Conservation (phyloP, 257 asterid species). For the Fraxinus anomala region DNA sequence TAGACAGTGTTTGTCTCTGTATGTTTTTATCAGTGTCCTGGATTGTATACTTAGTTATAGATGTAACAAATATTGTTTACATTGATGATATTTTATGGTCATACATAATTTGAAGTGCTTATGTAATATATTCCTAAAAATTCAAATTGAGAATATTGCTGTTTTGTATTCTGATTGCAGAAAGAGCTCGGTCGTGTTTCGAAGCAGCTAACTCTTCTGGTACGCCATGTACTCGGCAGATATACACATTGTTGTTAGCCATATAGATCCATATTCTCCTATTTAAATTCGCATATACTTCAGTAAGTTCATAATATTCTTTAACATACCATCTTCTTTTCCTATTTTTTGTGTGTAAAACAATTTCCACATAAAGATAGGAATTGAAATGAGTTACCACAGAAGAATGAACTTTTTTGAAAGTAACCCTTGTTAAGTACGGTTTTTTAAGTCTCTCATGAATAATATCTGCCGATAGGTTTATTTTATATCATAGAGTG, state of each 20-base stretch:
- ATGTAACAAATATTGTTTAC: not conserved
- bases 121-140: not conserved
- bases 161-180: conserved; percentile 42
- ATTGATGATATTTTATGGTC: conserved; percentile 1
- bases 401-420: not conserved
- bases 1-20: not conserved
- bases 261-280: not conserved
- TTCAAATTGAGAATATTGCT: not conserved
- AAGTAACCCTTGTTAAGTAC: conserved; percentile 11
- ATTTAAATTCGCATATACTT: not conserved
- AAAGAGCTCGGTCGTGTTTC: conserved; percentile 68
- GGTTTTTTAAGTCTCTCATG: not conserved
- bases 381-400: not conserved
- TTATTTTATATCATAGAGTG: not conserved
- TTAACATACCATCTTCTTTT: not conserved
- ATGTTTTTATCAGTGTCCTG: not conserved
- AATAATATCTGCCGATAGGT: not conserved
- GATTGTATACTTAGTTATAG: not conserved
- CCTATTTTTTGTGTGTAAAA: not conserved
- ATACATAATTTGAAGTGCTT: not conserved
- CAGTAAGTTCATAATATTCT: not conserved
- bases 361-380: not conserved
- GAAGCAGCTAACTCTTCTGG: conserved; percentile 59
- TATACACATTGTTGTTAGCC: not conserved
- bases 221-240: conserved; percentile 28